These are phyloP conservation scores for Kwoniella sp. DNA, from an alignment of 768 basidiomycete genomes.

Conservation along the genomic window DNA sequence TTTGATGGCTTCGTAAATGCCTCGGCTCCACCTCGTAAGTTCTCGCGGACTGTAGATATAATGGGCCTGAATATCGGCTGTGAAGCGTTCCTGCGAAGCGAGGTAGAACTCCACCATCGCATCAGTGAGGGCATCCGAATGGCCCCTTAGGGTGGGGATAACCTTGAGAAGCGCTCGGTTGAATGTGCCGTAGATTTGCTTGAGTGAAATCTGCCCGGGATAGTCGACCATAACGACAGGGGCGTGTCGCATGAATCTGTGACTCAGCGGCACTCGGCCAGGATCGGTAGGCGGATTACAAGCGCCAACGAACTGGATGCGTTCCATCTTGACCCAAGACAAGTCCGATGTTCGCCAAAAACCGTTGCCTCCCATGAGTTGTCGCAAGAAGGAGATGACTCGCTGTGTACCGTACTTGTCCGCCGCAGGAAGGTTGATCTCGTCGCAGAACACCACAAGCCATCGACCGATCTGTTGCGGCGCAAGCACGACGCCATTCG, in stretches of 20 bases:
- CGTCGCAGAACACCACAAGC: slow-evolving; percentile 99
- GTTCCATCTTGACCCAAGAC: slow-evolving; percentile 94
- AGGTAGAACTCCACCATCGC: slow-evolving; percentile 97
- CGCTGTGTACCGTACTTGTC: slow-evolving; percentile 99
- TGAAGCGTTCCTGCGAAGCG: slow-evolving; percentile 88
- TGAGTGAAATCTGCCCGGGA: slow-evolving; percentile 91
- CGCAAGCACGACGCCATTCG: slow-evolving; percentile 92
- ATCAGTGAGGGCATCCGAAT: slow-evolving; percentile 88
- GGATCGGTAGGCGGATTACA: slow-evolving; percentile 99
- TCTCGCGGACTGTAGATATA: slow-evolving; percentile 99
- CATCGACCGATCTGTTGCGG: slow-evolving; percentile 93
- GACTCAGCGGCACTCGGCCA: slow-evolving; percentile 94
- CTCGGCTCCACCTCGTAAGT: slow-evolving; percentile 93
- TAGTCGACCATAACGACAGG: slow-evolving; percentile 99
- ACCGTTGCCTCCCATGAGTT: slow-evolving; percentile 88
- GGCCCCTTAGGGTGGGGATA: slow-evolving; percentile 84
- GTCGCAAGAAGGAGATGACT: slow-evolving; percentile 96
- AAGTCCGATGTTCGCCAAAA: slow-evolving; percentile 93
- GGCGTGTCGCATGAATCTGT: slow-evolving; percentile 95
- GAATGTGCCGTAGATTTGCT: slow-evolving; percentile 98
- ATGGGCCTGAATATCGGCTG: slow-evolving; percentile 94
- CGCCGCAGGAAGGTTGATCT: slow-evolving; percentile 93
- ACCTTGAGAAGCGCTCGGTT: slow-evolving; percentile 94
- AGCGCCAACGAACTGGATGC: slow-evolving; percentile 99
- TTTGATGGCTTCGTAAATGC: slow-evolving; percentile 92